Conservation (phyloP, 2,329 filamentous ascomycete species). For the Cytospora paraplurivora region DNA sequence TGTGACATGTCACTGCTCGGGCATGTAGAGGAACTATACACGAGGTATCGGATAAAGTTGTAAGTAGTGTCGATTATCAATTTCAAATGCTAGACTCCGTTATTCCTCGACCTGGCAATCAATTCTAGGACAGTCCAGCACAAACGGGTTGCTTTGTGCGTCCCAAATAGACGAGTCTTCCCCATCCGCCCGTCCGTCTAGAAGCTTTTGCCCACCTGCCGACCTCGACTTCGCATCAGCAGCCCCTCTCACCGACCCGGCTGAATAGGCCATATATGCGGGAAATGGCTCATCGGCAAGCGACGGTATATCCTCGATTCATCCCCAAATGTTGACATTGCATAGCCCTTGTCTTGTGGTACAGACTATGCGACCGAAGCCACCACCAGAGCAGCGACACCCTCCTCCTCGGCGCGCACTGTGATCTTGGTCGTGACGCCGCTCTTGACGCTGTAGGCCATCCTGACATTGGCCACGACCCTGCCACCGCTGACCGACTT, state of each 20-base stretch:
- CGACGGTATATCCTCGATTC: background rate
- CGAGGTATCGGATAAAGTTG: background rate
- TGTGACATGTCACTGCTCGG: background rate
- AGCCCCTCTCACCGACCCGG: background rate
- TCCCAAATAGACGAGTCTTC: background rate
- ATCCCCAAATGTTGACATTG: background rate
- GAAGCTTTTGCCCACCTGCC: background rate
- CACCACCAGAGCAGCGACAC: conserved; percentile 81
- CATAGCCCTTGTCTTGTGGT: background rate
- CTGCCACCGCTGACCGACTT: conserved; percentile 91
- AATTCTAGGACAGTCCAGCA: background rate
- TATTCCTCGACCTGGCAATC: conserved; percentile 13
- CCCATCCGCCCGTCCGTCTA: background rate
- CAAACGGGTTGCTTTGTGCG: background rate
- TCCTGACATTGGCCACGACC: conserved; percentile 83
- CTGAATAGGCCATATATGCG: background rate
- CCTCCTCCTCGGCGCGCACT: conserved; percentile 89
- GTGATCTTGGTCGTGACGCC: conserved; percentile 96
- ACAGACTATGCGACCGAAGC: conserved; percentile 74
- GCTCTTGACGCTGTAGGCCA: conserved; percentile 91
- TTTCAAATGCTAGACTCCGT: conserved; percentile 24
- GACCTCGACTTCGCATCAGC: background rate
- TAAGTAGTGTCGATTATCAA: conserved; percentile 18
- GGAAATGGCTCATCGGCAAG: background rate
- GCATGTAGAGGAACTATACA: background rate